Conservation (phyloP, 1,284 basidiomycete genomes). For the Tausonia pullulans region DNA sequence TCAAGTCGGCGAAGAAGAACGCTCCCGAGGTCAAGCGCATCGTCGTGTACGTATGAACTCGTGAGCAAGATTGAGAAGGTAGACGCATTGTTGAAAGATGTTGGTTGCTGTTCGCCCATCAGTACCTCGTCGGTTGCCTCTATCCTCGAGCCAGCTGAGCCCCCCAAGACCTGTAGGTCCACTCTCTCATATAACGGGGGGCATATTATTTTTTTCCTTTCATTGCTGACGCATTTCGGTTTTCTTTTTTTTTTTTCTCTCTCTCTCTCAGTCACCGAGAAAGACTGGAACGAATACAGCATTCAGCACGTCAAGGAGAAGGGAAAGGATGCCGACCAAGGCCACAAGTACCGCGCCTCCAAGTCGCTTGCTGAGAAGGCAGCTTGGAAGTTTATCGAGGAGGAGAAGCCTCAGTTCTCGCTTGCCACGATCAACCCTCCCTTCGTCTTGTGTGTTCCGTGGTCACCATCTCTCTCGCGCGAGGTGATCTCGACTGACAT, state of each 20-base stretch:
- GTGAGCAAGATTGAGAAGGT: neutral
- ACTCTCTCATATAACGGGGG: too few relatives aligned
- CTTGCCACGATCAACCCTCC: conserved; percentile 45
- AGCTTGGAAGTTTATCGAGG: conserved; percentile 44
- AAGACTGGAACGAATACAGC: conserved; percentile 57
- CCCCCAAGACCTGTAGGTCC: conserved; percentile 6
- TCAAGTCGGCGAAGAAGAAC: conserved; percentile 39
- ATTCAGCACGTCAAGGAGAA: conserved; percentile 45
- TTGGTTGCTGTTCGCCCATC: conserved; percentile 19
- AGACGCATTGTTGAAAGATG: too few relatives aligned
- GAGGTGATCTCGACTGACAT: neutral
- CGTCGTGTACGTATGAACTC: conserved; percentile 37
- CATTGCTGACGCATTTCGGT: neutral
- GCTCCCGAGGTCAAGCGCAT: conserved; percentile 48
- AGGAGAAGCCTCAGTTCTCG: conserved; percentile 37
- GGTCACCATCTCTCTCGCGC: neutral
- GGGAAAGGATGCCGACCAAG: conserved; percentile 39
- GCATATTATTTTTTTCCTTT: too few relatives aligned
- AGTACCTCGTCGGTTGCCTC: conserved; percentile 18
- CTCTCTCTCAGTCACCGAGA: conserved; percentile 23
- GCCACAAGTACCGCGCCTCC: conserved; percentile 41
- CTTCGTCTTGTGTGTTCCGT: neutral
- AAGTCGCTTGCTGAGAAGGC: conserved; percentile 58
- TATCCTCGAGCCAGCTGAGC: conserved; percentile 8
- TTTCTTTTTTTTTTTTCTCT: neutral